A percentile compares a stretch with the other conserved stretches of the same genome.
Evolutionary conservation across 2,329 filamentous ascomycete species (phyloP).

Genomic region (Cladosporium sp.): DNA sequence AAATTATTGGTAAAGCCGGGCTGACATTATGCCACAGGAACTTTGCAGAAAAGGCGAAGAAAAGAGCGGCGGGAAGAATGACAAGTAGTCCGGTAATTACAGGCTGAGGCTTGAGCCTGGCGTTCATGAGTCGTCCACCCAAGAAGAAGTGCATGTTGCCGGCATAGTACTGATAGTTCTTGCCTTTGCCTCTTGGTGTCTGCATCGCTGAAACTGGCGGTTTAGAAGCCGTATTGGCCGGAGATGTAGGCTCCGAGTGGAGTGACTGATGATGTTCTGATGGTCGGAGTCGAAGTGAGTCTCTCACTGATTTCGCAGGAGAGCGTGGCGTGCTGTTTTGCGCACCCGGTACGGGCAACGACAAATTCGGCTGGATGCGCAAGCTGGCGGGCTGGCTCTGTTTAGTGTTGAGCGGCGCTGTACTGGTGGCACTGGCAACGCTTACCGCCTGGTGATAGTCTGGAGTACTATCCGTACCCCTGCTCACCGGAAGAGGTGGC

Average conservation of each 20-base stretch:
- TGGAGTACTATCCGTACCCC: constrained; percentile 75
- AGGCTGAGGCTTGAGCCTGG: constrained; percentile 84
- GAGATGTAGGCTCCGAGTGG: constrained; percentile 77
- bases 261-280: constrained; percentile 60
- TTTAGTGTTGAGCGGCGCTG: constrained; percentile 67
- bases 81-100: constrained; percentile 80
- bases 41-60: constrained; percentile 81
- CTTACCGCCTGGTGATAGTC: constrained; percentile 49
- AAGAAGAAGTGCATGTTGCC: constrained; percentile 91
- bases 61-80: constrained; percentile 76
- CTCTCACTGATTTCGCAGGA: constrained; percentile 30
- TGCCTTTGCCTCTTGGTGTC: constrained; percentile 47
- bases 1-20: constrained; percentile 83
- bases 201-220: background rate
- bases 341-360: background rate
- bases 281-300: constrained; percentile 31
- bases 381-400: constrained; percentile 7
- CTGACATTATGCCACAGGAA: constrained; percentile 87
- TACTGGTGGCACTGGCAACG: constrained; percentile 73
- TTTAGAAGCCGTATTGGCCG: constrained; percentile 37
- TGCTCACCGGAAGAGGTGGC: constrained; percentile 65
- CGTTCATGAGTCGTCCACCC: constrained; percentile 84
- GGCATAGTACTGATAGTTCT: constrained; percentile 88
- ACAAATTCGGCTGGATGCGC: constrained; percentile 12
- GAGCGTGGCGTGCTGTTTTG: constrained; percentile 16